Base-by-base conservation (phyloP, 1,139 yeast species). In the Geotrichum macrosporum region DNA sequence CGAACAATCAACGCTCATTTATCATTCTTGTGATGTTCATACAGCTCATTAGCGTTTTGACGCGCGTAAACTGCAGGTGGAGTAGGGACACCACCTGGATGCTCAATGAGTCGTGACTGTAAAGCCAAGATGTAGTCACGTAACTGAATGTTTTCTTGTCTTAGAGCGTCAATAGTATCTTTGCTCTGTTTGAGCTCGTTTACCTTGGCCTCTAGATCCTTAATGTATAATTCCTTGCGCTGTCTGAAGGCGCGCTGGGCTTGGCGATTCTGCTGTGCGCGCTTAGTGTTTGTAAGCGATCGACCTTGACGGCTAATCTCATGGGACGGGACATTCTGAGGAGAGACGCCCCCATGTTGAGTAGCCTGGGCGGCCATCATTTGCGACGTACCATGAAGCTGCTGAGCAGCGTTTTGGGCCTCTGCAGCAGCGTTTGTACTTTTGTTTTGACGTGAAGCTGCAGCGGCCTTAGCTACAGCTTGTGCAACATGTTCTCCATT, bases 171-270 rank as follows among this genome's bases (percentile, higher is more conserved):
- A 55, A 84, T 75, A 12, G 80, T 75, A 55, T 76, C 80, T 60
- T 78, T 77, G 57, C 83, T 68, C 29, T 69, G 69, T 51, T 76
- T 78, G 42, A 78, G 76, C 61, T 81, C 82, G 41, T 74, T 72
- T 4, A 84, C 85, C 61, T 80, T 80, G 32, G 71, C 66, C 67
- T 87, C 95, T 52, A 87, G 71, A 43, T 85, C 89, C 64, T 80
- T 83, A 56, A 87, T 78, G 59, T 84, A 80, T 52, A 77, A 75
- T 57, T 85, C 95, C 62, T 84, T 81, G 50, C 95, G 74, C 60
- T 79, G 81, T 61, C 96, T 75, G 67, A 86, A 87, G 9, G 95
- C 94, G 56, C 85, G 77, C 66, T 87, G 96, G 1, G 96, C 95
- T 51, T 78, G 81, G 59, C 96, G 72, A 68, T 87, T 87, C 65